These are phyloP conservation scores for Boletus fagicola DNA, from an alignment of 768 basidiomycete species.

Conservation along the genomic window DNA sequence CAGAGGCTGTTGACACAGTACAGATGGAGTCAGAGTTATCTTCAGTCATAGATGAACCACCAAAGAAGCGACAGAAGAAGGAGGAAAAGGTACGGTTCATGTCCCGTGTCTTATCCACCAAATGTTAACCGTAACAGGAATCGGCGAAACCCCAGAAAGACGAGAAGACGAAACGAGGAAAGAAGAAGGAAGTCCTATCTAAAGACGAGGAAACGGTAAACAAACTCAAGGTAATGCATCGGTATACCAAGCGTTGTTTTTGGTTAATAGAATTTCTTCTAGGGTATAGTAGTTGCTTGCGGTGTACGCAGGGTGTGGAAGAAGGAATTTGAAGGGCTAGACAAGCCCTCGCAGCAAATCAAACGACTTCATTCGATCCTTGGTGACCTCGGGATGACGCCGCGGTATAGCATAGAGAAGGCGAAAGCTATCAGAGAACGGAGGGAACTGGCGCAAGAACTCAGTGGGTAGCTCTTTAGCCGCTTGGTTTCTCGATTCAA, in stretches of 20 bases:
- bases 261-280: neutral
- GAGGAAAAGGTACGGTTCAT: slow-evolving; percentile 35
- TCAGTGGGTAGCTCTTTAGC: slow-evolving; percentile 48
- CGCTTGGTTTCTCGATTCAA: neutral
- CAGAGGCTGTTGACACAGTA: slow-evolving; percentile 24
- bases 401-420: slow-evolving; percentile 74
- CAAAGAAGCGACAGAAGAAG: slow-evolving; percentile 45
- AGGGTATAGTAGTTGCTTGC: slow-evolving; percentile 72
- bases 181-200: slow-evolving; percentile 37
- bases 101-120: neutral
- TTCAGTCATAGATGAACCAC: slow-evolving; percentile 55
- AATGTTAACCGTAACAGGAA: slow-evolving; percentile 13
- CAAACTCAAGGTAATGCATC: slow-evolving; percentile 57
- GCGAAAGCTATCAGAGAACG: slow-evolving; percentile 71
- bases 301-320: slow-evolving; percentile 78
- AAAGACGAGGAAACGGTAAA: slow-evolving; percentile 77
- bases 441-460: slow-evolving; percentile 74
- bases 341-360: slow-evolving; percentile 61
- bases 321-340: slow-evolving; percentile 63
- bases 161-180: slow-evolving; percentile 30
- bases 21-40: slow-evolving; percentile 51
- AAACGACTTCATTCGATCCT: slow-evolving; percentile 62
- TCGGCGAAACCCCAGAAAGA: slow-evolving; percentile 23
- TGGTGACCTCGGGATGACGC: slow-evolving; percentile 74
- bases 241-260: neutral